Evolutionary conservation across 306 rosid species (phyloP).

Genomic region (Quercus mongolica): DNA sequence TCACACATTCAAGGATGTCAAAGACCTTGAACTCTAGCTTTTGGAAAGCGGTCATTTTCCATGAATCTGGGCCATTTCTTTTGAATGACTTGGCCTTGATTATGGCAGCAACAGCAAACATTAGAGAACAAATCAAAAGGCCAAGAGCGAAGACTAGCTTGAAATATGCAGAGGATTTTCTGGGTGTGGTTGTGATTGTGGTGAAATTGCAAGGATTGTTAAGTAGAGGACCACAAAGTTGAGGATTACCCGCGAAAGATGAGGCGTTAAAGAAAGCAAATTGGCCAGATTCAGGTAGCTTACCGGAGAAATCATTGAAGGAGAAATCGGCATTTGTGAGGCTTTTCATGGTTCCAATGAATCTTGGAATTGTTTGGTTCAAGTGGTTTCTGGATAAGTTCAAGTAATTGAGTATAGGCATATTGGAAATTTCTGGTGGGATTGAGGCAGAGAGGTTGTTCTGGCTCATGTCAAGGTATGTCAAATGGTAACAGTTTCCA

Average conservation of each 20-base stretch:
- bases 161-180: constrained; percentile 34
- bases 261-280: constrained; percentile 76
- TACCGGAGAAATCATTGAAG: constrained; percentile 78
- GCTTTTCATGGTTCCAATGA: constrained; percentile 69
- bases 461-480: constrained; percentile 86
- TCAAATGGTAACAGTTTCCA: constrained; percentile 54
- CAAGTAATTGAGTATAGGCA: constrained; percentile 57
- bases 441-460: constrained; percentile 79
- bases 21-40: constrained; percentile 65
- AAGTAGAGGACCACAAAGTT: constrained; percentile 58
- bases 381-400: constrained; percentile 72
- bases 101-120: constrained; percentile 64
- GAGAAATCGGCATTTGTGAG: constrained; percentile 91
- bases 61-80: constrained; percentile 42
- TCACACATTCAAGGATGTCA: constrained; percentile 75
- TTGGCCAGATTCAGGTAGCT: constrained; percentile 77
- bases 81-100: constrained; percentile 59
- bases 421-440: constrained; percentile 55
- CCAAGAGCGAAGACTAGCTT: constrained; percentile 79
- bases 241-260: constrained; percentile 77
- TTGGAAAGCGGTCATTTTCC: constrained; percentile 79
- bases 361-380: constrained; percentile 58
- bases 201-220: constrained; percentile 76
- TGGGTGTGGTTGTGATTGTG: constrained; percentile 21
- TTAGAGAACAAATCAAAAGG: constrained; percentile 57